A percentile compares a stretch with the other conserved stretches of the same genome.
phyloP scores from a whole-genome alignment of 208 protist species.

The Leishmania turanica region DNA sequence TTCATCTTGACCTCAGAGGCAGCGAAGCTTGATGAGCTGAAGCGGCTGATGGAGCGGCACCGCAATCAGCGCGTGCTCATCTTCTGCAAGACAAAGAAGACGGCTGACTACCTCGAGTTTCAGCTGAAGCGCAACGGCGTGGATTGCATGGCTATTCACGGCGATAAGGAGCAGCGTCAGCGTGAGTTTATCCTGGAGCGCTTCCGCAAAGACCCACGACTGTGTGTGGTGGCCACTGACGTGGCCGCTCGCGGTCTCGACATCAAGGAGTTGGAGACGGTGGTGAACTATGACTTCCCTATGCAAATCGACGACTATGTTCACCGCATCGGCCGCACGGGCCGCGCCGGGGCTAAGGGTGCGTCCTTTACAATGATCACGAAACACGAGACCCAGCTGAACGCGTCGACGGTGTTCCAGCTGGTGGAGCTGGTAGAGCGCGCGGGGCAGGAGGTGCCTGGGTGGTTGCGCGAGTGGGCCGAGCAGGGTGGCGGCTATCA shows the following conservation, averaged over 20 bases:
- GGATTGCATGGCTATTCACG: constrained; percentile 90
- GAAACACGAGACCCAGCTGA: constrained; percentile 90
- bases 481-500: constrained; percentile 40
- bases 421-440: constrained; percentile 72
- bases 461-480: constrained; percentile 78
- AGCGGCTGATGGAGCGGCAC: constrained; percentile 68
- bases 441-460: constrained; percentile 71
- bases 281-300: constrained; percentile 99
- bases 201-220: constrained; percentile 80
- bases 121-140: constrained; percentile 81
- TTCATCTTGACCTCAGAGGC: constrained; percentile 81
- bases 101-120: constrained; percentile 87
- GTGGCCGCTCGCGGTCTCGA: constrained; percentile 97
- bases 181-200: constrained; percentile 93
- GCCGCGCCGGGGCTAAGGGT: constrained; percentile 89
- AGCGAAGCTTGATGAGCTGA: constrained; percentile 81
- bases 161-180: constrained; percentile 94
- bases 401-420: constrained; percentile 71
- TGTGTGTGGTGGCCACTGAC: constrained; percentile 93
- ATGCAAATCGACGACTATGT: constrained; percentile 99
- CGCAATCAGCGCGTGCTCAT: constrained; percentile 89
- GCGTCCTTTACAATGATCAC: constrained; percentile 89
- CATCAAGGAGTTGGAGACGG: constrained; percentile 98
- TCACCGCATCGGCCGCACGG: constrained; percentile 97
- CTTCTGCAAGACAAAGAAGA: constrained; percentile 93